Conservation (phyloP, 371 early-diverging fungal species). For the Mortierella sp. region DNA sequence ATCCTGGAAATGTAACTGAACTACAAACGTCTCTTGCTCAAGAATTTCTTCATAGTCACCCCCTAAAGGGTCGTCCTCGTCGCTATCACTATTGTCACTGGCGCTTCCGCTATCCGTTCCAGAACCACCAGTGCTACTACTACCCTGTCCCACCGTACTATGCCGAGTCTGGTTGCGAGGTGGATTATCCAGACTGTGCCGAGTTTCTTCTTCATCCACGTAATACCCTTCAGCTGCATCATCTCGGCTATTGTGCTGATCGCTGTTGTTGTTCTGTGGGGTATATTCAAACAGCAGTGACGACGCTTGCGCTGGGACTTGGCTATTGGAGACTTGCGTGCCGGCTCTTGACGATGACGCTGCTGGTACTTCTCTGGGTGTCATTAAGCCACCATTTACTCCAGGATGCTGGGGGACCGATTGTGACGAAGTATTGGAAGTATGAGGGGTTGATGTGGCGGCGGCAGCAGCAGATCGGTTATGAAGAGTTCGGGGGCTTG, state of each 20-base stretch:
- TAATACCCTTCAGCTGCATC: slow-evolving; percentile 51
- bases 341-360: neutral
- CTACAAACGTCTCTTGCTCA: slow-evolving; percentile 49
- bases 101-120: neutral
- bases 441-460: too few relatives aligned
- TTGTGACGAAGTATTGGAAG: too few relatives aligned
- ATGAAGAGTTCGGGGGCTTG: neutral
- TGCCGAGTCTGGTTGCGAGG: neutral
- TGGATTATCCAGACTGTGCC: slow-evolving; percentile 23
- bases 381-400: too few relatives aligned
- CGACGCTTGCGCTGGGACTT: neutral
- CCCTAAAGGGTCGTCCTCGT: slow-evolving; percentile 26
- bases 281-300: slow-evolving; percentile 25
- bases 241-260: slow-evolving; percentile 1
- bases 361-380: neutral
- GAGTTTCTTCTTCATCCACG: slow-evolving; percentile 53
- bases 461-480: too few relatives aligned
- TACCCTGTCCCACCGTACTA: neutral
- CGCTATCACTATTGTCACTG: neutral
- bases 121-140: neutral
- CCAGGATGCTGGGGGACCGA: too few relatives aligned
- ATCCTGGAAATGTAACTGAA: slow-evolving; percentile 41
- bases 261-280: neutral
- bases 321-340: neutral
- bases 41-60: slow-evolving; percentile 41